phyloP scores from a whole-genome alignment of 2,329 filamentous ascomycete species.

The Trichoderma citrinoviride region DNA sequence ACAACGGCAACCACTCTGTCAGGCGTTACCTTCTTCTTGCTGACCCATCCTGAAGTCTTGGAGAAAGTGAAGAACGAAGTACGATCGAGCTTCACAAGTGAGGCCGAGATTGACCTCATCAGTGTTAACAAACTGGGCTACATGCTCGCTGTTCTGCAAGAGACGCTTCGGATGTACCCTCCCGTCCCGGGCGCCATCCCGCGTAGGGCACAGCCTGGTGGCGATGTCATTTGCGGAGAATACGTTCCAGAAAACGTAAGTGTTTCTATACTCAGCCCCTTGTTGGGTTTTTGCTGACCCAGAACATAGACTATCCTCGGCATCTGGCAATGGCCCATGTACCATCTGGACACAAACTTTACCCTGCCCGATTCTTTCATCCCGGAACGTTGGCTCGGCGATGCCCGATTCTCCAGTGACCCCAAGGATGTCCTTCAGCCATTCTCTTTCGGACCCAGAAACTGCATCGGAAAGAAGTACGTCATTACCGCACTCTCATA shows the following conservation, averaged over 20 bases:
- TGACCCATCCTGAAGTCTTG: slow-evolving; percentile 31
- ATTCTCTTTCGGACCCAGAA: slow-evolving; percentile 32
- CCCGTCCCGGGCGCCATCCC: slow-evolving; percentile 41
- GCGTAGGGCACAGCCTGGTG: slow-evolving; percentile 31
- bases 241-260: slow-evolving; percentile 37
- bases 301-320: slow-evolving; percentile 32
- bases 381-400: slow-evolving; percentile 39
- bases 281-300: background rate
- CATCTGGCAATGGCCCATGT: slow-evolving; percentile 35
- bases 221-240: slow-evolving; percentile 32
- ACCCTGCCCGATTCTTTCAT: slow-evolving; percentile 34
- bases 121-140: slow-evolving; percentile 33
- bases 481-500: background rate
- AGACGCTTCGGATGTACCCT: slow-evolving; percentile 48
- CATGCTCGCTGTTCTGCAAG: slow-evolving; percentile 49
- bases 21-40: slow-evolving; percentile 31
- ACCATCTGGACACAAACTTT: slow-evolving; percentile 36
- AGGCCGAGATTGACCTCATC: slow-evolving; percentile 23
- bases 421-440: slow-evolving; percentile 29
- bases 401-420: slow-evolving; percentile 27
- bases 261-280: accelerated
- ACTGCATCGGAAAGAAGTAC: slow-evolving; percentile 36
- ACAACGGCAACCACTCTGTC: slow-evolving; percentile 34
- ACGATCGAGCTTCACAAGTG: slow-evolving; percentile 17
- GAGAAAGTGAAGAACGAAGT: slow-evolving; percentile 37